Conservation (phyloP, 2,329 filamentous ascomycete genomes). For the Stagonosporopsis rhizophila region DNA sequence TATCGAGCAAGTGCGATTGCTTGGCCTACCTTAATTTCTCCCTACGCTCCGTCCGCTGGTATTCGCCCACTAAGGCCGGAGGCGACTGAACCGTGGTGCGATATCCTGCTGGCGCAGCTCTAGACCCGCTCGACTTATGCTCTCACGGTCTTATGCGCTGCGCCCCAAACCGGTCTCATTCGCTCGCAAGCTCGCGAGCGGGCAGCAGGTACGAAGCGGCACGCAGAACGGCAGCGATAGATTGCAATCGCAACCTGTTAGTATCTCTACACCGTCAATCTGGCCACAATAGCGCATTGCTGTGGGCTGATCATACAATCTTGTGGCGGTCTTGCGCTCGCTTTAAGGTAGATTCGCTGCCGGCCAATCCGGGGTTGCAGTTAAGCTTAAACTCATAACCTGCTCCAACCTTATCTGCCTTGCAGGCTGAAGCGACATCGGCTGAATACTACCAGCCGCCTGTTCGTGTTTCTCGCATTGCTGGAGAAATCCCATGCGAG, state of each 20-base stretch:
- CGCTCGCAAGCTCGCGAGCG: background rate
- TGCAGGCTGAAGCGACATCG: slow-evolving; percentile 37
- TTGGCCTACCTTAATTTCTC: slow-evolving; percentile 45
- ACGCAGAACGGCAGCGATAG: slow-evolving; percentile 1
- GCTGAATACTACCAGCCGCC: slow-evolving; percentile 24
- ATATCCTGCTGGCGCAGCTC: slow-evolving; percentile 26
- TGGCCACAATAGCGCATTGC: slow-evolving; percentile 5
- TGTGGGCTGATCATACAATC: slow-evolving; percentile 19
- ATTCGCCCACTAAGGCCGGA: background rate
- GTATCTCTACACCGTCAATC: background rate
- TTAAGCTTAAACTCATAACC: slow-evolving; percentile 51
- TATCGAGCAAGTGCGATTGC: slow-evolving; percentile 36
- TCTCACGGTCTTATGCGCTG: background rate
- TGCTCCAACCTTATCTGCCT: slow-evolving; percentile 47
- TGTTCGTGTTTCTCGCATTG: slow-evolving; percentile 7
- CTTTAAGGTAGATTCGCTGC: slow-evolving; percentile 12
- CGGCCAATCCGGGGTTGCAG: slow-evolving; percentile 32
- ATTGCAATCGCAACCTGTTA: background rate
- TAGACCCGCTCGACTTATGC: slow-evolving; percentile 4
- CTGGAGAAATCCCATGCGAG: background rate
- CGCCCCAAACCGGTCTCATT: slow-evolving; percentile 10
- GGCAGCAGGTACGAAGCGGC: background rate
- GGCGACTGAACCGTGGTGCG: slow-evolving; percentile 19
- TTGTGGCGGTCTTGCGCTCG: slow-evolving; percentile 21
- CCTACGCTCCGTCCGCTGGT: slow-evolving; percentile 18